A percentile compares a stretch with the other conserved stretches of the same genome.
Evolutionary conservation across 2,329 filamentous ascomycete species (phyloP).

Genomic region (Colletotrichum sp.): DNA sequence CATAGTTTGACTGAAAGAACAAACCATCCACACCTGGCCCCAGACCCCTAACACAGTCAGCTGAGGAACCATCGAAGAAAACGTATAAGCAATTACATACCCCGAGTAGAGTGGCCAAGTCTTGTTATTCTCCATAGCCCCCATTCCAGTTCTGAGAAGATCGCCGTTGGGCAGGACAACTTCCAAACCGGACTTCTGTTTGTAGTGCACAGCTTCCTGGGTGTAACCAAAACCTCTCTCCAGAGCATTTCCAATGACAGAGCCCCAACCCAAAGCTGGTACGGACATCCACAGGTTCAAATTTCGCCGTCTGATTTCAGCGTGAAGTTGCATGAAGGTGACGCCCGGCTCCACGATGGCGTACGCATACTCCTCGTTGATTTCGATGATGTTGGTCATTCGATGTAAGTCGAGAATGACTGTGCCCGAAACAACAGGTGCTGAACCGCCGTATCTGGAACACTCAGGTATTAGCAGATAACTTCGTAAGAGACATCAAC

Average conservation of each 20-base stretch:
- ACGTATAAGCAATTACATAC: neutral
- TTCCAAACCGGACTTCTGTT: slow-evolving; percentile 45
- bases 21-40: slow-evolving; percentile 25
- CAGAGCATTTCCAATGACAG: slow-evolving; percentile 21
- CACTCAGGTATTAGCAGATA: neutral
- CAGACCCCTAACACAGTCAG: neutral
- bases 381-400: slow-evolving; percentile 47
- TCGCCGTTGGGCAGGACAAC: slow-evolving; percentile 44
- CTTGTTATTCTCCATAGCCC: slow-evolving; percentile 33
- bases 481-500: neutral
- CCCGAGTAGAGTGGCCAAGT: neutral
- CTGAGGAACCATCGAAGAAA: neutral
- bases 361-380: slow-evolving; percentile 45
- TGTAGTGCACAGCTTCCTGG: slow-evolving; percentile 39
- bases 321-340: slow-evolving; percentile 47
- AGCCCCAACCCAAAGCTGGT: slow-evolving; percentile 37
- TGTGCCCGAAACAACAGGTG: slow-evolving; percentile 36
- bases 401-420: slow-evolving; percentile 46
- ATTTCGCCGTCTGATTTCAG: slow-evolving; percentile 31
- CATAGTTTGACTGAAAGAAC: slow-evolving; percentile 17
- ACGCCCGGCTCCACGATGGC: slow-evolving; percentile 51
- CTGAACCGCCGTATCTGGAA: slow-evolving; percentile 49
- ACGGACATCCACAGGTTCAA: slow-evolving; percentile 50
- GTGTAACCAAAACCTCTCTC: slow-evolving; percentile 40
- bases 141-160: slow-evolving; percentile 45